Percentiles rank a stretch among this genome's conserved stretches.
These are phyloP conservation scores for Penicillium sclerotiorum DNA, from an alignment of 2,329 filamentous ascomycete genomes.

Conservation along the genomic window DNA sequence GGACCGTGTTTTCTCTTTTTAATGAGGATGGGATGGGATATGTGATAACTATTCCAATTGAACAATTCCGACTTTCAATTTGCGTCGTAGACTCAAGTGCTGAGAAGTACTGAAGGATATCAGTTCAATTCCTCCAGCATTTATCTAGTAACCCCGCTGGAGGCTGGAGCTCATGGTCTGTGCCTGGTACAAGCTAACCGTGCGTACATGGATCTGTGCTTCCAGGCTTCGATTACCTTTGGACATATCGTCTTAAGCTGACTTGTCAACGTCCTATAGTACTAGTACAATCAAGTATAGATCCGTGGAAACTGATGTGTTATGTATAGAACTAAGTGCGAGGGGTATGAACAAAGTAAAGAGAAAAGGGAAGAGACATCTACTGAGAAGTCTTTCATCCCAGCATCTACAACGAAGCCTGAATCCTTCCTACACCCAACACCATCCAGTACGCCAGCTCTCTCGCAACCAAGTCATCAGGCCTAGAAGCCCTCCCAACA, in stretches of 20 bases:
- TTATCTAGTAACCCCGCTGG: not conserved
- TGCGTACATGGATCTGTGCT: too few relatives aligned
- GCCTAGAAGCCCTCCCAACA: slow-evolving; percentile 54
- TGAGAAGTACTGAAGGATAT: too few relatives aligned
- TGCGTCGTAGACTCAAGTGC: slow-evolving; percentile 8
- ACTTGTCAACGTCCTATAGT: too few relatives aligned
- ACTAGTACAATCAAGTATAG: too few relatives aligned
- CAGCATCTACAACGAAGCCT: slow-evolving; percentile 20
- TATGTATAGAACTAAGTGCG: not conserved
- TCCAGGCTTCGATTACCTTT: too few relatives aligned
- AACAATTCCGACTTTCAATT: slow-evolving; percentile 25
- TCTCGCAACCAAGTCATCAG: slow-evolving; percentile 71
- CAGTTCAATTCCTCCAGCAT: too few relatives aligned
- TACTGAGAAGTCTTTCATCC: slow-evolving; percentile 5
- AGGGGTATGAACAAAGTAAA: not conserved
- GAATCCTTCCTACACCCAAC: slow-evolving; percentile 82
- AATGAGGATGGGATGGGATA: slow-evolving; percentile 32
- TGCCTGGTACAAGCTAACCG: too few relatives aligned
- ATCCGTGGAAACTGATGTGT: not conserved
- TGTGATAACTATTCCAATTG: slow-evolving; percentile 31
- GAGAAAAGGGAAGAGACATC: not conserved
- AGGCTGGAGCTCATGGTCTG: not conserved
- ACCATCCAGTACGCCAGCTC: slow-evolving; percentile 97
- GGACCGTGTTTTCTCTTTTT: slow-evolving; percentile 26
- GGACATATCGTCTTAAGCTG: too few relatives aligned